Evolutionary conservation across 345 rosid genomes (phyloP).

Genomic region (Citrus trifoliata): DNA sequence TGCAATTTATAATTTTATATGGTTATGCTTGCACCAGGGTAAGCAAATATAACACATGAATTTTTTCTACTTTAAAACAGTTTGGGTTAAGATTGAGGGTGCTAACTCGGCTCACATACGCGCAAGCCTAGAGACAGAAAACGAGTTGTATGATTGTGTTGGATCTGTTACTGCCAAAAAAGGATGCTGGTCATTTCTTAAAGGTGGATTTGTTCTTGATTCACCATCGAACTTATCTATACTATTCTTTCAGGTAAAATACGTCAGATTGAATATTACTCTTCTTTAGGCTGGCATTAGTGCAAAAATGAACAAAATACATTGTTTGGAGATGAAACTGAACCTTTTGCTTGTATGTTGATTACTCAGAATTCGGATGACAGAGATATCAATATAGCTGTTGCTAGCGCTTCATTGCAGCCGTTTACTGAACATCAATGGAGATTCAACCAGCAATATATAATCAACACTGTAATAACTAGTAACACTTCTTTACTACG

Average conservation of each 20-base stretch:
- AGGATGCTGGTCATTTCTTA: slow-evolving; percentile 95
- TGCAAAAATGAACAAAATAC: too few species aligned
- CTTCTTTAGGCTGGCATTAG: too few species aligned
- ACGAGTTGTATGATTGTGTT: slow-evolving; percentile 33
- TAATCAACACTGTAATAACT: slow-evolving; percentile 45
- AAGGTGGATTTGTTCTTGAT: slow-evolving; percentile 72
- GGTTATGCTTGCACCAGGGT: not conserved
- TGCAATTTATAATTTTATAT: not conserved
- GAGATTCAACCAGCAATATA: slow-evolving; percentile 57
- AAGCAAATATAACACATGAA: not conserved
- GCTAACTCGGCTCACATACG: slow-evolving; percentile 42
- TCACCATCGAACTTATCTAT: slow-evolving; percentile 45
- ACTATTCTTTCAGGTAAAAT: slow-evolving; percentile 49
- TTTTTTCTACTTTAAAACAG: slow-evolving; percentile 25
- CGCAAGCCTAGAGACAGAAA: slow-evolving; percentile 58
- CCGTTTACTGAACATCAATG: slow-evolving; percentile 70
- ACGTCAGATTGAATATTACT: not conserved
- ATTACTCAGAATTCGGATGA: slow-evolving; percentile 37
- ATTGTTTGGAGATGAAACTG: not conserved
- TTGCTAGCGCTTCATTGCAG: slow-evolving; percentile 58
- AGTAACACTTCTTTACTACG: not conserved
- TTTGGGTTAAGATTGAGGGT: slow-evolving; percentile 66
- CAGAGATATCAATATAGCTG: slow-evolving; percentile 27
- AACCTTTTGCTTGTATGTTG: not conserved
- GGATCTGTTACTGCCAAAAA: slow-evolving; percentile 61